phyloP scores from a whole-genome alignment of 768 basidiomycete species.

The Neoboletus magnificus region DNA sequence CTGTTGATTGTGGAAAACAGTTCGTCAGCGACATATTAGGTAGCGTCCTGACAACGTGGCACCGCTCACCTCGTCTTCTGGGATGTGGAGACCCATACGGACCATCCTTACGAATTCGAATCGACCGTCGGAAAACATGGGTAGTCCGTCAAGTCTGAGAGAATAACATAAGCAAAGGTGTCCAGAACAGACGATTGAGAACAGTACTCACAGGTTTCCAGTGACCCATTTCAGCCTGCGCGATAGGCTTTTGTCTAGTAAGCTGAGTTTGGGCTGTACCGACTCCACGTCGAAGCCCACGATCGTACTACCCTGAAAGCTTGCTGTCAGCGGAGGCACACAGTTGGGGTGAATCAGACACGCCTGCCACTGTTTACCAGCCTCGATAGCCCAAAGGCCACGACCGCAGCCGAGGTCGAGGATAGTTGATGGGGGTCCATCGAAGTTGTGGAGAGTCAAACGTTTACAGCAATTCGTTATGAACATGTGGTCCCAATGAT shows the following conservation, averaged over 20 bases:
- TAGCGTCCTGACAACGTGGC: neutral
- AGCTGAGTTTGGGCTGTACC: constrained; percentile 48
- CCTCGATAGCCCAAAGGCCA: constrained; percentile 69
- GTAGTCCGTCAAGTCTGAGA: constrained; percentile 60
- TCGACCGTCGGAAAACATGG: constrained; percentile 50
- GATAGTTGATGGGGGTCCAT: constrained; percentile 46
- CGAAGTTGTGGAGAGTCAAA: constrained; percentile 54
- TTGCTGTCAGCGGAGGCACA: neutral
- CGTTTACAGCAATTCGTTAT: constrained; percentile 45
- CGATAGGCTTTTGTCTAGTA: constrained; percentile 40
- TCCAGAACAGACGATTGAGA: neutral
- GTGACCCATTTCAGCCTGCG: constrained; percentile 62
- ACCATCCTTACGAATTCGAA: constrained; percentile 69
- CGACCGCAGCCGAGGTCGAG: constrained; percentile 73
- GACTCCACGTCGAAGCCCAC: constrained; percentile 57
- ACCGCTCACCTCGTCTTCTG: constrained; percentile 62
- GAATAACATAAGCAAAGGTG: constrained; percentile 4
- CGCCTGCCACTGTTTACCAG: constrained; percentile 65
- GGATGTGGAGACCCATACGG: constrained; percentile 62
- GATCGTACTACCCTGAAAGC: constrained; percentile 47
- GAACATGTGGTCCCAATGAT: constrained; percentile 73
- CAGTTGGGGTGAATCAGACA: constrained; percentile 14
- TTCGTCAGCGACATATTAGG: constrained; percentile 13
- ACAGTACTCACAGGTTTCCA: constrained; percentile 67
- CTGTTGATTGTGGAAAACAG: constrained; percentile 30